phyloP scores from a whole-genome alignment of 2,329 filamentous ascomycete genomes.

The Alternaria brassicae region DNA sequence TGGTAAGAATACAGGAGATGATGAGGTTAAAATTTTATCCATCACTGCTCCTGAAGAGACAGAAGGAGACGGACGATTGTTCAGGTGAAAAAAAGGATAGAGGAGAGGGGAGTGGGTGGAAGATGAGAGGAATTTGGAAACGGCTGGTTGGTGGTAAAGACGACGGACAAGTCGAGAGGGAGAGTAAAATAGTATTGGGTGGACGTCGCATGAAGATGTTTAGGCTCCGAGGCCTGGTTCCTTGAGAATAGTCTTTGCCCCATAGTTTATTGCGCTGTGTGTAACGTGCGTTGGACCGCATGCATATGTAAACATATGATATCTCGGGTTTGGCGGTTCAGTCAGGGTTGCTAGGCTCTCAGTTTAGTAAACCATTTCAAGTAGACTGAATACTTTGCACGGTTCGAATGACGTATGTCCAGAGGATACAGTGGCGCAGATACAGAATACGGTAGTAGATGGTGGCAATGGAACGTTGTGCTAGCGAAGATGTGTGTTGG shows the following conservation, averaged over 20 bases:
- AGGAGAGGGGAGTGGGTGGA: not conserved
- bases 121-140: not conserved
- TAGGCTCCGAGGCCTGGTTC: not conserved
- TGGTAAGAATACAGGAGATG: not conserved
- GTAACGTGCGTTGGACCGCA: too few relatives aligned
- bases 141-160: not conserved
- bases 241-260: not conserved
- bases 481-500: not conserved
- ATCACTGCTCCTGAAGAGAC: slow-evolving; percentile 13
- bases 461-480: not conserved
- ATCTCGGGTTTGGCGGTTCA: not conserved
- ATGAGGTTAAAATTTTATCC: slow-evolving; percentile 16
- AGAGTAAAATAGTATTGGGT: not conserved
- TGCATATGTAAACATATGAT: not conserved
- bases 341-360: not conserved
- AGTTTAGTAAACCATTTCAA: not conserved
- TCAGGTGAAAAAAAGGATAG: not conserved
- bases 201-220: not conserved
- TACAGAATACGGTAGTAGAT: not conserved
- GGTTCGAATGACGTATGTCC: not conserved
- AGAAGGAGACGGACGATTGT: not conserved
- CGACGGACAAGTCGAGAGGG: not conserved
- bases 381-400: not conserved
- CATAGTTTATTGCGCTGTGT: not conserved
- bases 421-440: not conserved